phyloP scores from a whole-genome alignment of 768 basidiomycete species.

The Mycena epipterygia region DNA sequence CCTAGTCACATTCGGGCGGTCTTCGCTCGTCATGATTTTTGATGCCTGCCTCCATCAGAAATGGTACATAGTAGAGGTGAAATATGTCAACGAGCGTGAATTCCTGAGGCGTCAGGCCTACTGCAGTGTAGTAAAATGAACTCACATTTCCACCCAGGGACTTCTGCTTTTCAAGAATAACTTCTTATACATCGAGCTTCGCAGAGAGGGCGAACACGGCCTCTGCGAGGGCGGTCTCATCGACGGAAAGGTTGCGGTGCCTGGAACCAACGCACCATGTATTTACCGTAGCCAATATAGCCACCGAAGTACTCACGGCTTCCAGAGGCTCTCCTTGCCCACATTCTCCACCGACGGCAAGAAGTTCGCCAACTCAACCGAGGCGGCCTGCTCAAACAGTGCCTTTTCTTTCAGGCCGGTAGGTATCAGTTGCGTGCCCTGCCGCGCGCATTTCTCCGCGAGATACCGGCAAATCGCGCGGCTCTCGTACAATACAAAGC shows the following conservation, averaged over 20 bases:
- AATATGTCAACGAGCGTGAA: slow-evolving; percentile 65
- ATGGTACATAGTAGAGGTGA: slow-evolving; percentile 54
- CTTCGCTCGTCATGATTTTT: slow-evolving; percentile 40
- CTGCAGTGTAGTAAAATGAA: neutral
- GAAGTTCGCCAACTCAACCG: too few species aligned
- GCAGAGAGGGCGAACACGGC: neutral
- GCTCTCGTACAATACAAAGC: too few species aligned
- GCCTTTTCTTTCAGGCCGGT: too few species aligned
- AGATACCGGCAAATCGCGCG: too few species aligned
- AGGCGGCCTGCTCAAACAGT: too few species aligned
- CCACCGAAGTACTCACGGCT: too few species aligned
- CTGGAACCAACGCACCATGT: too few species aligned
- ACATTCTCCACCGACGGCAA: too few species aligned
- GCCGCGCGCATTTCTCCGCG: too few species aligned
- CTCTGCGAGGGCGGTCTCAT: neutral
- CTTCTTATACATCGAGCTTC: neutral
- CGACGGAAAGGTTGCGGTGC: neutral
- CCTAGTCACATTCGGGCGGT: slow-evolving; percentile 54
- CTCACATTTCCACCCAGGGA: neutral
- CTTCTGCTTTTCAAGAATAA: neutral
- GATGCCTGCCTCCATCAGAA: slow-evolving; percentile 18
- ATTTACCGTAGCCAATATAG: too few species aligned
- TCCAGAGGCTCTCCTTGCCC: too few species aligned
- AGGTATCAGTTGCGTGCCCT: too few species aligned
- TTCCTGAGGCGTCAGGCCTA: slow-evolving; percentile 34